Percentiles rank a stretch among this genome's conserved stretches.
Conservation (phyloP, 2,329 filamentous ascomycete species). For the Aspergillus brunneoviolaceus region DNA sequence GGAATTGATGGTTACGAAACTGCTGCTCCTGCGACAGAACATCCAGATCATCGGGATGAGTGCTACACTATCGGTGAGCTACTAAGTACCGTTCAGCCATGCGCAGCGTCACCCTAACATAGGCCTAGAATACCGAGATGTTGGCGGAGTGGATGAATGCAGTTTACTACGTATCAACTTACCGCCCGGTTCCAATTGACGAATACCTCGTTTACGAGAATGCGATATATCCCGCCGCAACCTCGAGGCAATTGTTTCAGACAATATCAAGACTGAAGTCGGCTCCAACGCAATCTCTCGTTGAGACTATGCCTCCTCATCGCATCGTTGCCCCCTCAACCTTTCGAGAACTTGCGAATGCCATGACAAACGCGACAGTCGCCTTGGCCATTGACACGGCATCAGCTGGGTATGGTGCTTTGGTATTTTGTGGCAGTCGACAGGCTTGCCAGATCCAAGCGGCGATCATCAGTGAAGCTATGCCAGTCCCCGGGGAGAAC, state of each 20-base stretch:
- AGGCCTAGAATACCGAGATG: slow-evolving; percentile 64
- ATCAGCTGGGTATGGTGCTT: slow-evolving; percentile 65
- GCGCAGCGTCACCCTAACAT: slow-evolving; percentile 13
- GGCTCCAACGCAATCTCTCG: slow-evolving; percentile 29
- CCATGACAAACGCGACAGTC: slow-evolving; percentile 69
- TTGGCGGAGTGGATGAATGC: slow-evolving; percentile 69
- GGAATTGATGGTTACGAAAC: slow-evolving; percentile 71
- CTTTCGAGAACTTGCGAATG: slow-evolving; percentile 62
- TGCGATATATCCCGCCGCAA: slow-evolving; percentile 62
- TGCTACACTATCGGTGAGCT: slow-evolving; percentile 67
- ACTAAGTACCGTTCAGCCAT: too few relatives aligned
- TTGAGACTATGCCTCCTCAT: slow-evolving; percentile 37
- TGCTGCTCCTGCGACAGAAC: slow-evolving; percentile 65
- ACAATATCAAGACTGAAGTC: slow-evolving; percentile 54
- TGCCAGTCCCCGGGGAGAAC: slow-evolving; percentile 55
- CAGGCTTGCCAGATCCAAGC: slow-evolving; percentile 67
- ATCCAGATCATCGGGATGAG: slow-evolving; percentile 79
- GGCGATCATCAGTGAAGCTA: slow-evolving; percentile 64
- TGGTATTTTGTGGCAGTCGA: slow-evolving; percentile 73
- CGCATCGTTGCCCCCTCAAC: slow-evolving; percentile 55
- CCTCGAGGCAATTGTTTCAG: slow-evolving; percentile 59
- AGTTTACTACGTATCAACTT: slow-evolving; percentile 70
- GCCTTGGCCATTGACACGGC: slow-evolving; percentile 69
- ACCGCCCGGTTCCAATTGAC: slow-evolving; percentile 72
- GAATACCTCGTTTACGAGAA: slow-evolving; percentile 73